Base-by-base conservation (phyloP, 2,329 filamentous ascomycete genomes). In the Aspergillus neotritici region DNA sequence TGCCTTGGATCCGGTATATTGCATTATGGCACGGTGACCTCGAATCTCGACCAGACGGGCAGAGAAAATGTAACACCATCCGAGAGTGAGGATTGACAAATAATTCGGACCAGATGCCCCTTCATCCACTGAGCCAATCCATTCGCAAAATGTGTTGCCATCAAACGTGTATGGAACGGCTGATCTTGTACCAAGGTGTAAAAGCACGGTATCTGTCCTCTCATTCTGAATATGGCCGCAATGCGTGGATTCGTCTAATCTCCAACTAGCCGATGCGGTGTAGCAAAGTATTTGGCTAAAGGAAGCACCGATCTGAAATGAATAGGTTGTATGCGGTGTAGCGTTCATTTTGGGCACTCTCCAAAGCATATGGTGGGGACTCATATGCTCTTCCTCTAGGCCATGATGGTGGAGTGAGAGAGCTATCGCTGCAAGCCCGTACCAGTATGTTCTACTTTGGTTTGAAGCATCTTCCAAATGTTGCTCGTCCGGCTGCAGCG, bases 21-120 rank as follows among this genome's bases (percentile, higher is more conserved):
- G 25, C 47, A 53, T 48, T 9, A 6, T 17, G 34, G 42, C 43
- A 30, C 31, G 34, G 10, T 30, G 30, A 12, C 47, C 47, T 35
- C 41, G 45, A 1, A 50, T 41, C 37, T 52, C 47, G 39, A 53
- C 31, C 3, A 53, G 40, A n/a, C 29, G 36, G 5, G 51, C 45
- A 25, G 45, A 52, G 15, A 54, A 43, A 21, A 50, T 31, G 14
- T 53, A 53, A 15, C 45, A 50, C 42, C 49, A 53, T 7, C 47
- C 47, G 25, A 50, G 10, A 13, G 44, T 29, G 16, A 52, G 51
- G 1, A 53, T 42, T 1, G 33, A 44, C 4, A 52, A n/a, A 36
- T 46, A 48, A 15, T 45, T 52, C 1, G 42, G 33, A 10, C 39
- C 42, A 2, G 21, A 29, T 4, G 13, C 3, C 4, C 28, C 21